Percentiles rank a stretch among this genome's conserved stretches.
Conservation (phyloP, 805 yeast genomes). For the Pichia phayaonensis region DNA sequence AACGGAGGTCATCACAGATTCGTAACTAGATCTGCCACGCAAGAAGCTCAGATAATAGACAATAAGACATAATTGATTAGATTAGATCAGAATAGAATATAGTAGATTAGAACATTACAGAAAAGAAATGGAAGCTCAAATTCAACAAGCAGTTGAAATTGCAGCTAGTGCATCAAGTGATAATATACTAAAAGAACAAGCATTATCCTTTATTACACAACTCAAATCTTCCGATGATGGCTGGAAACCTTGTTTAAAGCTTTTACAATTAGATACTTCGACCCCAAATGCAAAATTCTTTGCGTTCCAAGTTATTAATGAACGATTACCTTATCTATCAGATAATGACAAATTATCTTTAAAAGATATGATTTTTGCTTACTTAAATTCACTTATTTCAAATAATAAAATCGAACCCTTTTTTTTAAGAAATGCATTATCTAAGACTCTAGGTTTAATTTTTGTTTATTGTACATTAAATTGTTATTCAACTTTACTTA, state of each 20-base stretch:
- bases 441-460: constrained; percentile 46
- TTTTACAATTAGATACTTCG: constrained; percentile 25
- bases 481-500: constrained; percentile 44
- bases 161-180: constrained; percentile 64
- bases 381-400: constrained; percentile 28
- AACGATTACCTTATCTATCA: constrained; percentile 37
- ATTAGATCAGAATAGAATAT: neutral
- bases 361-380: constrained; percentile 41
- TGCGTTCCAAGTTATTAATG: constrained; percentile 61
- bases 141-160: constrained; percentile 80
- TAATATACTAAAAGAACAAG: constrained; percentile 52
- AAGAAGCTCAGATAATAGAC: neutral
- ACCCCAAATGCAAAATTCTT: constrained; percentile 52
- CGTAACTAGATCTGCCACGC: neutral
- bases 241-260: constrained; percentile 45
- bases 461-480: constrained; percentile 42
- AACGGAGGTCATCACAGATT: too few species aligned
- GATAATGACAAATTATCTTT: constrained; percentile 40
- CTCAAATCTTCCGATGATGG: constrained; percentile 48
- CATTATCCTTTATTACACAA: constrained; percentile 45
- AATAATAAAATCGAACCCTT: constrained; percentile 29
- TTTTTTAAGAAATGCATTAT: constrained; percentile 47
- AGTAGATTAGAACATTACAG: neutral
- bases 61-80: neutral
- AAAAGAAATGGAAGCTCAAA: constrained; percentile 43